Evolutionary conservation across 2,329 filamentous ascomycete genomes (phyloP).

Genomic region (Scopulariopsis brevicaulis): DNA sequence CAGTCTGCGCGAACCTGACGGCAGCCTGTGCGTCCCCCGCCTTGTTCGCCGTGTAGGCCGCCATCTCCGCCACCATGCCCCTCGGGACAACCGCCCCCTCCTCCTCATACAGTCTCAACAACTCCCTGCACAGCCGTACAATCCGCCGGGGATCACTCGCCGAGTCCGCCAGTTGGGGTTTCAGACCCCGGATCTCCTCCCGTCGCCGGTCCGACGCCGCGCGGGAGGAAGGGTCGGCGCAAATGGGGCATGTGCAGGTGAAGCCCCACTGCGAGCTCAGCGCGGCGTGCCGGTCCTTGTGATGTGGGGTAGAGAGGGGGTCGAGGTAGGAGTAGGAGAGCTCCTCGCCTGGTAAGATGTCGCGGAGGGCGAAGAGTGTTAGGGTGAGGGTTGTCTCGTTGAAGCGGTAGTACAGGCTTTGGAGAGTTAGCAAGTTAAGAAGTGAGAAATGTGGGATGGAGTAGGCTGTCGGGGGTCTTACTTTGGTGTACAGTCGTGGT

Average conservation of each 20-base stretch:
- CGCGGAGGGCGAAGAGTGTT: slow-evolving; percentile 2
- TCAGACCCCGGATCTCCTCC: background rate
- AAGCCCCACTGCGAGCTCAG: slow-evolving; percentile 4
- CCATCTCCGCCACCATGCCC: slow-evolving; percentile 2
- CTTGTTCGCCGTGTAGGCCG: slow-evolving; percentile 5
- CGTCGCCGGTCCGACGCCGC: slow-evolving; percentile 1
- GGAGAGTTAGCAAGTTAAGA: background rate
- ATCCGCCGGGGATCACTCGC: background rate
- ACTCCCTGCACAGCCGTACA: background rate
- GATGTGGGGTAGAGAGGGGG: background rate
- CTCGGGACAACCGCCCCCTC: slow-evolving; percentile 5
- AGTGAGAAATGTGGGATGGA: background rate
- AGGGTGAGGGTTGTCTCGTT: slow-evolving; percentile 4
- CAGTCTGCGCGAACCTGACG: background rate
- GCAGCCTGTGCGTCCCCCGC: slow-evolving; percentile 3
- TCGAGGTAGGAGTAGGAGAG: slow-evolving; percentile 5
- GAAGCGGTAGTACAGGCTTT: slow-evolving; percentile 6
- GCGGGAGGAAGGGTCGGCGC: background rate
- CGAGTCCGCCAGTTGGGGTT: background rate
- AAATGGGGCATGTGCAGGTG: slow-evolving; percentile 5
- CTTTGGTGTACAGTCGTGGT: slow-evolving; percentile 6
- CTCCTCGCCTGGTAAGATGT: slow-evolving; percentile 4
- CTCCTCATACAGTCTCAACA: slow-evolving; percentile 2
- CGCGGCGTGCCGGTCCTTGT: background rate
- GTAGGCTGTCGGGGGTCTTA: background rate